Evolutionary conservation across 2,329 filamentous ascomycete genomes (phyloP).

Genomic region (Alternaria triticina): DNA sequence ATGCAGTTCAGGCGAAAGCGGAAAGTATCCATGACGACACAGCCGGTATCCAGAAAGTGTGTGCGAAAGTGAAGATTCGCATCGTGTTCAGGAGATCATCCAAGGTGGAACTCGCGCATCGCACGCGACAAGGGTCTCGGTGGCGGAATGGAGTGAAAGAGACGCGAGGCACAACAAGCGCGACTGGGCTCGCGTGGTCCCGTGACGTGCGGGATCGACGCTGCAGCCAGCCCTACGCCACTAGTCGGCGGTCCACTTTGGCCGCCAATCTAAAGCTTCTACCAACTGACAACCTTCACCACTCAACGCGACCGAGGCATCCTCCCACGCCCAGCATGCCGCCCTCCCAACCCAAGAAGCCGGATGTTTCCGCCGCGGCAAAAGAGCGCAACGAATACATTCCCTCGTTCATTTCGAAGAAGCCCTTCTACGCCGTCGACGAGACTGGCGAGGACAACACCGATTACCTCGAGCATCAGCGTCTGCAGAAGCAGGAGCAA

Average conservation of each 20-base stretch:
- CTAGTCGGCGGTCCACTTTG: conserved; percentile 27
- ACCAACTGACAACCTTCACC: conserved; percentile 2
- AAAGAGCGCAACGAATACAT: conserved; percentile 99
- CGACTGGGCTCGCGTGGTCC: conserved; percentile 27
- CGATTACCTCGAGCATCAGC: conserved; percentile 97
- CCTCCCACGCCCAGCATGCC: conserved; percentile 47
- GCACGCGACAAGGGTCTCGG: neutral
- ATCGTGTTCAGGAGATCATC: conserved; percentile 20
- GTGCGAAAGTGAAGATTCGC: neutral
- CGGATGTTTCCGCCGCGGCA: conserved; percentile 61
- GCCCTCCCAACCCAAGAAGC: conserved; percentile 56
- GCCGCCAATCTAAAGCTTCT: conserved; percentile 16
- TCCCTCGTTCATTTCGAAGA: conserved; percentile 95
- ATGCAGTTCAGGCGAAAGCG: conserved; percentile 93
- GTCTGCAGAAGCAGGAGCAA: conserved; percentile 73
- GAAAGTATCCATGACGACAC: conserved; percentile 72
- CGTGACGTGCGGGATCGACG: conserved; percentile 22
- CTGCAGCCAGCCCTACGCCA: conserved; percentile 44
- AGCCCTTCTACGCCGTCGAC: conserved; percentile 92
- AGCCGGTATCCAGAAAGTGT: neutral
- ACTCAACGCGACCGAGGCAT: neutral
- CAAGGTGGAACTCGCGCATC: conserved; percentile 4
- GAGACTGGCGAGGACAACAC: conserved; percentile 67
- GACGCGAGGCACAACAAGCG: conserved; percentile 12
- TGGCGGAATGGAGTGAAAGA: neutral